Base-by-base conservation (phyloP, 306 rosid genomes). In the Trifolium dubium region DNA sequence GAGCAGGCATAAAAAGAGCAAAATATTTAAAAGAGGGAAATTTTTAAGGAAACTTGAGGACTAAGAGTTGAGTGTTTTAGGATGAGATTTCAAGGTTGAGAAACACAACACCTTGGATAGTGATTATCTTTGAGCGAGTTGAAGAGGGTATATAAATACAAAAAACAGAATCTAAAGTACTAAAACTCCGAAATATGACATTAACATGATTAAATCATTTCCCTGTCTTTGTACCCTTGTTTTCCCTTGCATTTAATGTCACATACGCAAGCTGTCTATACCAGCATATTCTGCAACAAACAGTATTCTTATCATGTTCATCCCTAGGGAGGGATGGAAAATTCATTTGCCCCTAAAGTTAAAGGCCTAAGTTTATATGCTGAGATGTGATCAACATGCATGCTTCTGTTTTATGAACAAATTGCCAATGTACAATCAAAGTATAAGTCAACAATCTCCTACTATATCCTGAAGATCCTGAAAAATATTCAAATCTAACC, bases 401-500 rank as follows among this genome's bases (percentile, higher is more conserved):
- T 77, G 66, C 79, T 71, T 78, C 81, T 77, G 58, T 70, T 66
- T 39, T 78, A 80, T 85, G 68, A 78, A 79, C 86, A 83, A 65
- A 80, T 71, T 79, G 71, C 60, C 73, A 78, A 86, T 83, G 82
- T 85, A 84, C 85, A 85, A 34, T 37, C 67, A 17, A 51, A 47
- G 19, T 49, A 74, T 18, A 75, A 77, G 72, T 65, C 71, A 64
- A 71, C 56, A 70, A 72, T 65, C 62, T 66, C 40, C 32, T n/a
- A 19, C 18, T 10, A 28, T 73, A 56, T 70, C 63, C 65, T 74
- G 34, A 61, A 19, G 49, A 79, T 72, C 77, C 80, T 31, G 30
- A 49, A 59, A 81, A 74, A 56, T 14, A 10, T 69, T 71, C 72
- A 53, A 62, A 34, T 77, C 86, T 75, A 77, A 68, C 80, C 77